A percentile compares a stretch with the other conserved stretches of the same genome.
phyloP scores from a whole-genome alignment of 2,329 filamentous ascomycete species.

The Cladosporium velox region DNA sequence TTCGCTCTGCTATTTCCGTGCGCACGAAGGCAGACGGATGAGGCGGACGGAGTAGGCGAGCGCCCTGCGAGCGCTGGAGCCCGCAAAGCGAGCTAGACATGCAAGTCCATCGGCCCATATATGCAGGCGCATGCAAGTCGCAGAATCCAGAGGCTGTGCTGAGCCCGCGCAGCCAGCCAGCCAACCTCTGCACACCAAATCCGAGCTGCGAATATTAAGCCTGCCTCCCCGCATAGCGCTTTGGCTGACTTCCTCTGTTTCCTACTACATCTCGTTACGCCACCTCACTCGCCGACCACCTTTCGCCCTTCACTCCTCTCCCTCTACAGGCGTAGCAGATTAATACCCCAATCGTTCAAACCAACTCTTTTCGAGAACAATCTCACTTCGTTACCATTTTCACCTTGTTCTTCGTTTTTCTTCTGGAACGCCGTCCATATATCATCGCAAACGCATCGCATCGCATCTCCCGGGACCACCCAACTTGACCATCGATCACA shows the following conservation, averaged over 20 bases:
- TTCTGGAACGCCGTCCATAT: constrained; percentile 30
- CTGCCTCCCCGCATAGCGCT: constrained; percentile 20
- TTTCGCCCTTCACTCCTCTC: constrained; percentile 27
- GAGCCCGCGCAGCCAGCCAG: constrained; percentile 1
- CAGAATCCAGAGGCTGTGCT: constrained; percentile 21
- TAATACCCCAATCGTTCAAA: constrained; percentile 33
- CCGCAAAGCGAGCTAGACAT: constrained; percentile 19
- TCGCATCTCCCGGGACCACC: constrained; percentile 28
- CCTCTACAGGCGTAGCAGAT: constrained; percentile 30
- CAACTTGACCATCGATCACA: constrained; percentile 23
- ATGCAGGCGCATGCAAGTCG: constrained; percentile 19
- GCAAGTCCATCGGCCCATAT: constrained; percentile 14
- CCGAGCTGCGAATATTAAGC: constrained; percentile 14
- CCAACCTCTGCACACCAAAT: constrained; percentile 14
- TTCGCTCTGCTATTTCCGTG: constrained; percentile 14
- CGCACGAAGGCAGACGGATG: constrained; percentile 10
- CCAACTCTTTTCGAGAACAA: constrained; percentile 29
- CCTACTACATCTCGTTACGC: constrained; percentile 22
- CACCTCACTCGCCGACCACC: constrained; percentile 32
- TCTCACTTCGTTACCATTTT: constrained; percentile 32
- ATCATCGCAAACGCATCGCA: constrained; percentile 33
- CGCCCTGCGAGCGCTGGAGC: constrained; percentile 13
- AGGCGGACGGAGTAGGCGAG: constrained; percentile 19
- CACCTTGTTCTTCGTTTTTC: constrained; percentile 25
- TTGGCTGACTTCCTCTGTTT: constrained; percentile 11